Percentiles rank a stretch among this genome's conserved stretches.
Conservation (phyloP, 2,329 filamentous ascomycete species). For the Calonectria montana region DNA sequence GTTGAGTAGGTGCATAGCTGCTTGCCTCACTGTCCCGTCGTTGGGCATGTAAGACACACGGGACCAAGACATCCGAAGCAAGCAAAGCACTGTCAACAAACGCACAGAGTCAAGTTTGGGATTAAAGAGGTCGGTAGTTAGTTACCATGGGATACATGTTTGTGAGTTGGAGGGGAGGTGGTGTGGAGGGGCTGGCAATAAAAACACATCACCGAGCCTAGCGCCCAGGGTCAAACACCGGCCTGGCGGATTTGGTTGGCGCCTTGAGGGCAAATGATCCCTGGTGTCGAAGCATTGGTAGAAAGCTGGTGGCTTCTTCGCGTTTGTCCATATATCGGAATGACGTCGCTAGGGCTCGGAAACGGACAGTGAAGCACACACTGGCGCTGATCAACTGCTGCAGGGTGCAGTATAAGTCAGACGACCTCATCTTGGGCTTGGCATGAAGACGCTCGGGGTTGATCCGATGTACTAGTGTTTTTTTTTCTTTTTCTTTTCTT, state of each 20-base stretch:
- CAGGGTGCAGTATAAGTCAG: slow-evolving; percentile 1
- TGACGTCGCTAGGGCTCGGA: slow-evolving; percentile 13
- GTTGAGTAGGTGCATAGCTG: neutral
- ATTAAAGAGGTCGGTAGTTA: neutral
- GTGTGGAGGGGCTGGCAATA: slow-evolving; percentile 1
- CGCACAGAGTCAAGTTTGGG: neutral
- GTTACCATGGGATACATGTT: neutral
- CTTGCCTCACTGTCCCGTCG: neutral
- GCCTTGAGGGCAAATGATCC: neutral
- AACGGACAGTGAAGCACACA: neutral
- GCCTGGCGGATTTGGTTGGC: slow-evolving; percentile 11
- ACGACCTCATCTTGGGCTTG: neutral
- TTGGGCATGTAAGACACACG: neutral
- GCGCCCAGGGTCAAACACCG: slow-evolving; percentile 9
- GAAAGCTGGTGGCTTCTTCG: neutral
- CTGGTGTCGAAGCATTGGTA: neutral
- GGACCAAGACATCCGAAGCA: neutral
- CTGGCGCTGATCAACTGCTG: slow-evolving; percentile 5
- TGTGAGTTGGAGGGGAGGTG: neutral
- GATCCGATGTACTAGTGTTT: neutral
- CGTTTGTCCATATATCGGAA: slow-evolving; percentile 1
- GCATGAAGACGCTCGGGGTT: neutral
- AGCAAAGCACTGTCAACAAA: neutral
- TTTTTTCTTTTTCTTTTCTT: neutral
- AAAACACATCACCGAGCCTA: slow-evolving; percentile 19